Evolutionary conservation across 352 stramenopile species (phyloP), one percentile per base, ranked within the genome.

Genomic region (Aphanomyces astaci): DNA sequence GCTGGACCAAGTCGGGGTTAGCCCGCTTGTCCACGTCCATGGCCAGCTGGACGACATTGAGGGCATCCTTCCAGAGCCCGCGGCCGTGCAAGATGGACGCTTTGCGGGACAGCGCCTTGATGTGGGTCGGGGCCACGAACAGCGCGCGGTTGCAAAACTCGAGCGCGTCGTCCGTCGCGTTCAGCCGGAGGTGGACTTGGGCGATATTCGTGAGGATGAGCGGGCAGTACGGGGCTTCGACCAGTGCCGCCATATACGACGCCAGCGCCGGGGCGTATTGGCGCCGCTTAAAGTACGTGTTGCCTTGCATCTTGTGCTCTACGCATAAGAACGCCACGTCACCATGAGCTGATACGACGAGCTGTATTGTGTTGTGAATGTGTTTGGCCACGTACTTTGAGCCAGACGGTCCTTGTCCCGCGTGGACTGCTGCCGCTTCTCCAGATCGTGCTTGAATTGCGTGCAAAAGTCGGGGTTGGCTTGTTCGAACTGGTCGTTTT

Each of bases 391-490:
- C 78, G 46, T 63, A 91, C 83, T 83, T 54, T 91, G 80, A 0
- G 83, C 80, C 0, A 71, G 56, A 3, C 66, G 75, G 13, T 81
- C 66, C 40, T 84, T 87, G 15, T 88, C 72, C 17, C 78, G 64
- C 56, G 89, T 82, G 0, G 78, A 81, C 25, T 70, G 59, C 66
- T 89, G 78, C 0, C 85, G 75, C 63, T 88, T 76, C 25, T 77
- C 77, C 43, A 92, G 71, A 36, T 94, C 85, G 9, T 90, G 69
- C 63, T 86, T 79, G 71, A 92, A 94, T 49, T 94, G 83, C 40
- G 70, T 77, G 65, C 85, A 94, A 63, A 94, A 92, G 2, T 87
- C 81, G 0, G 80, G 79, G 31, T 94, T 94, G 57, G 78, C 88
- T 33, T 68, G 77, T 62, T 94, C 85, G 31, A 94, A 94, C 64